A percentile compares a stretch with the other conserved stretches of the same genome.
phyloP scores from a whole-genome alignment of 2,329 filamentous ascomycete genomes.

The Bipolaris sorokiniana region DNA sequence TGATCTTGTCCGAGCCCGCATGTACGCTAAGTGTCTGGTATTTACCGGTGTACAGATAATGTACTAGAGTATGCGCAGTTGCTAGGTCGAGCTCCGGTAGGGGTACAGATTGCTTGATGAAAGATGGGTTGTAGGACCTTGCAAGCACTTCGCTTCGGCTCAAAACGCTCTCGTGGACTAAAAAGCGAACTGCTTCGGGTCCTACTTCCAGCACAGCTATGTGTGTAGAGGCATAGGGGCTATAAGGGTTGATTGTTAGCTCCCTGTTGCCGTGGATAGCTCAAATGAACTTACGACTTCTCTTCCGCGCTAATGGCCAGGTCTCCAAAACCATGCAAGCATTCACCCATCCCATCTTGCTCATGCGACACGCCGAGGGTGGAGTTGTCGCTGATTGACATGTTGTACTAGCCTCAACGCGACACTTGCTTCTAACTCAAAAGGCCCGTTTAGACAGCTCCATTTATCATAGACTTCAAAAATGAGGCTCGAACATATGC shows the following conservation, averaged over 20 bases:
- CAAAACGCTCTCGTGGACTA: constrained; percentile 34
- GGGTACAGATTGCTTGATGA: constrained; percentile 22
- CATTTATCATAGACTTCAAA: neutral
- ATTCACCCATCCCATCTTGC: neutral
- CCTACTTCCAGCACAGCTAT: constrained; percentile 33
- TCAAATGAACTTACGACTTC: neutral
- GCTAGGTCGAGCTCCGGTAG: constrained; percentile 34
- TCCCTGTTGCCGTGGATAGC: neutral
- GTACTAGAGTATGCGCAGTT: constrained; percentile 33
- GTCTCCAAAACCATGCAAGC: neutral
- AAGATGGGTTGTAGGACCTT: constrained; percentile 17
- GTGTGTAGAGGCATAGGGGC: constrained; percentile 28
- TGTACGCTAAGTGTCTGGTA: constrained; percentile 25
- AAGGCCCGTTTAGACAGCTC: neutral
- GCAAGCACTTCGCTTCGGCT: constrained; percentile 27
- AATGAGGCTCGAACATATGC: constrained; percentile 8
- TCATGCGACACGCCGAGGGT: neutral
- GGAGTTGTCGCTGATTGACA: constrained; percentile 6
- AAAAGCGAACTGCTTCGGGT: constrained; percentile 24
- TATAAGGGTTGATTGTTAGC: neutral
- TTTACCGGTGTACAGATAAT: constrained; percentile 33
- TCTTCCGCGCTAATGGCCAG: constrained; percentile 2
- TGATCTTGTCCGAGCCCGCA: constrained; percentile 4
- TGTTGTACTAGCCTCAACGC: neutral
- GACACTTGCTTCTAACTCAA: neutral